Evolutionary conservation across 108 stramenopile species (phyloP).

Genomic region (Seminavis robusta): DNA sequence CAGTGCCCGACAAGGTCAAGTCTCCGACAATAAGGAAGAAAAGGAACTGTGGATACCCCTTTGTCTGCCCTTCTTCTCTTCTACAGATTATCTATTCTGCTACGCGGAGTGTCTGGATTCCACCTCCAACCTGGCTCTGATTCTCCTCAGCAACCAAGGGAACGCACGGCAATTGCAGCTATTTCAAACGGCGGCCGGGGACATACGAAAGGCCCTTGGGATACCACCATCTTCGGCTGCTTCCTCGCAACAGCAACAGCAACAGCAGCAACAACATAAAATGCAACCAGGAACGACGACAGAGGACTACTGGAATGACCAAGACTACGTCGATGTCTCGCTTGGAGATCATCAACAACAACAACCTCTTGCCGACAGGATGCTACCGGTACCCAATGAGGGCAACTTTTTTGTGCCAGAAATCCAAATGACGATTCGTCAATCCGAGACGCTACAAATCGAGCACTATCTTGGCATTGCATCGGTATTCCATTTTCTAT

Average conservation of each 20-base stretch:
- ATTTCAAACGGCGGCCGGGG: conserved; percentile 37
- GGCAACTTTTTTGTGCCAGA: neutral
- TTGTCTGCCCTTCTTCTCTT: conserved; percentile 69
- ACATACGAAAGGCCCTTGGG: conserved; percentile 33
- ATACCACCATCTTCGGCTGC: conserved; percentile 32
- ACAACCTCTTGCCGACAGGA: no score
- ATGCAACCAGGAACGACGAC: conserved; percentile 3
- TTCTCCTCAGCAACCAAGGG: conserved; percentile 52
- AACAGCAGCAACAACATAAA: conserved; percentile 9
- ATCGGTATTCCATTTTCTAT: conserved; percentile 21
- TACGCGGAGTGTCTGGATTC: conserved; percentile 58
- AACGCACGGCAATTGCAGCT: conserved; percentile 67
- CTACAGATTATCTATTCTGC: conserved; percentile 68
- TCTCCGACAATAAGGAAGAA: no score
- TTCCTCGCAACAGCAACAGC: no score
- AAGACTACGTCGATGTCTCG: conserved; percentile 28
- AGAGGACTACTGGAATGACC: conserved; percentile 17
- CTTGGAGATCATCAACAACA: no score
- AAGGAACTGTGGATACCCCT: conserved; percentile 79
- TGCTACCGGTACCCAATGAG: neutral
- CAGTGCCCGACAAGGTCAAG: conserved; percentile 42
- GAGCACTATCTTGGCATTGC: no score
- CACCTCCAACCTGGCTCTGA: conserved; percentile 42
- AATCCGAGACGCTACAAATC: no score
- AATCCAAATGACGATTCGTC: conserved; percentile 22